phyloP scores from a whole-genome alignment of 495 filamentous ascomycete genomes.

The Pyrenula massariospora region DNA sequence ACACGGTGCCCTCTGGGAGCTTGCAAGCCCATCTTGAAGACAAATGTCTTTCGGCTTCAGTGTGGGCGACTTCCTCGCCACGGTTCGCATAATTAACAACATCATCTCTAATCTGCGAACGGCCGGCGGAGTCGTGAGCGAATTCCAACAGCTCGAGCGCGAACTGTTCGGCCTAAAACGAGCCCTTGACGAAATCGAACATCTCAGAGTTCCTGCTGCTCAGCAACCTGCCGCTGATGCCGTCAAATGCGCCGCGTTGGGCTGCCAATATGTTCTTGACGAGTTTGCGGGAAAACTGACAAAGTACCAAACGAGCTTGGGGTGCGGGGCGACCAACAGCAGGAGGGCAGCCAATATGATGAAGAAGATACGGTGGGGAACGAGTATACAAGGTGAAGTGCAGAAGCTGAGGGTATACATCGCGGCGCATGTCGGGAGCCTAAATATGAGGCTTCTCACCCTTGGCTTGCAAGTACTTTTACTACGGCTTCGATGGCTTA shows the following conservation, averaged over 20 bases:
- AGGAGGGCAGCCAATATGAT: background rate
- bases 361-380: background rate
- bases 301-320: background rate
- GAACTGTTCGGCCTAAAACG: background rate
- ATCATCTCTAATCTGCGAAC: background rate
- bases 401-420: background rate
- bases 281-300: background rate
- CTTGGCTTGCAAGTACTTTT: background rate
- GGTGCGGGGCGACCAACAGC: too few relatives aligned
- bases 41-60: background rate
- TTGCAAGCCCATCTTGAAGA: too few relatives aligned
- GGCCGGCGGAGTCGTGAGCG: too few relatives aligned
- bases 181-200: background rate
- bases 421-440: background rate
- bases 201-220: background rate
- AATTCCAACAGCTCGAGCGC: background rate
- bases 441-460: background rate
- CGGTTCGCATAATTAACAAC: background rate
- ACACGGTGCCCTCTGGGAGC: too few relatives aligned
- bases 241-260: background rate
- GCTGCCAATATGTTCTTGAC: background rate
- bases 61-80: background rate
- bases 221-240: background rate
- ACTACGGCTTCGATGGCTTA: background rate
- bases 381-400: background rate